Base-by-base conservation (phyloP, 2,329 filamentous ascomycete species). In the Neofusicoccum sp. region DNA sequence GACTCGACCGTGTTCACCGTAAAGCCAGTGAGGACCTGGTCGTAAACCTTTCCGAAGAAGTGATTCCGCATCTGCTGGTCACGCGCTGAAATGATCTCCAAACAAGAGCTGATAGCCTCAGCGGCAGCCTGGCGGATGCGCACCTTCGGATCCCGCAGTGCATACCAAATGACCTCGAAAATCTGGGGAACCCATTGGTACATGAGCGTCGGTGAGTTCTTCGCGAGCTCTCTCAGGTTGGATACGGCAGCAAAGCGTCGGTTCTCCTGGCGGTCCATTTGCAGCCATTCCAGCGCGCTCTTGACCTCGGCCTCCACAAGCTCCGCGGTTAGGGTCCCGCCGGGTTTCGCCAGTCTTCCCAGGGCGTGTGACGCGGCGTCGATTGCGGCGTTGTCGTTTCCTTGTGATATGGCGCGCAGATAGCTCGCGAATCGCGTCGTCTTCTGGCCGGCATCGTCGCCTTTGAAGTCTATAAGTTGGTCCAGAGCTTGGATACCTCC, bases 221-320 rank as follows among this genome's bases (percentile, higher is more conserved):
- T 88, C 6, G 93, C 93, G 64, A 99, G 84, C 75, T 99, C 95
- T 64, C 93, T 87, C 61, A 99, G 85, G 36, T 97, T 89, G 29
- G 99, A 85, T 6, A 97, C 94, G 16, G 95, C 93, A 64, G 93
- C 94, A 74, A 98, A 97, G 70, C 95, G 87, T 69, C 94, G 86
- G 74, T 94, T 94, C 79, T 99, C 95, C 70, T 96, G 89, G 68
- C 94, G 87, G 74, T 98, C 96, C 54, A 93, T 93, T 74, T 98
- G 94, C 63, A 99, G 86, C 91, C 93, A 98, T 79, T 99, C 95
- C 61, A 99, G 83, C 1, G 96, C 93, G 16, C 93, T 95, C 76
- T 97, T 96, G 66, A 98, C 93, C 78, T 99, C 94, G 61, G 93
- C 94, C 74, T 99, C 95, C 63, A 99, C 95, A 61, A 99, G 83